These are phyloP conservation scores for Botrytis porri DNA, from an alignment of 2,329 filamentous ascomycete species.

Conservation along the genomic window DNA sequence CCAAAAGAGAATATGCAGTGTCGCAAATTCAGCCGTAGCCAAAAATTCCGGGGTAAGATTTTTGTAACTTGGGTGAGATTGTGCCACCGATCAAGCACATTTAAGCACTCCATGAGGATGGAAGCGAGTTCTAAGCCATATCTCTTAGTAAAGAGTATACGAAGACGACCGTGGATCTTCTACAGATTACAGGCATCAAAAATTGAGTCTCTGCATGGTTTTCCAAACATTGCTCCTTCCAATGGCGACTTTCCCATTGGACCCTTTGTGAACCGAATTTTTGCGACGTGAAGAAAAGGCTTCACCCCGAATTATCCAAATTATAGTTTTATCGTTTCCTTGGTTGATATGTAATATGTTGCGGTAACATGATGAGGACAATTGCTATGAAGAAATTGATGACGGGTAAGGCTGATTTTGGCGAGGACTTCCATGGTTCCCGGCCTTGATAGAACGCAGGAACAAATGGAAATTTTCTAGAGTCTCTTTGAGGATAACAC, in stretches of 20 bases:
- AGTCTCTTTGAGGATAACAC: conserved; percentile 5
- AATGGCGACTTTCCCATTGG: conserved; percentile 1
- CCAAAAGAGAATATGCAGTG: background rate
- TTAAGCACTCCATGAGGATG: background rate
- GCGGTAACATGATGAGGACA: background rate
- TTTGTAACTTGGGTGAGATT: background rate
- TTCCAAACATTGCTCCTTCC: conserved; percentile 3
- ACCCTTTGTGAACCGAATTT: background rate
- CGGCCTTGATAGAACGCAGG: conserved; percentile 14
- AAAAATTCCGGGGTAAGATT: background rate
- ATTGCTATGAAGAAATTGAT: background rate
- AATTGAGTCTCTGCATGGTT: conserved; percentile 18
- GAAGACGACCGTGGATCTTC: conserved; percentile 10
- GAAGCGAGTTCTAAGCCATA: conserved; percentile 9
- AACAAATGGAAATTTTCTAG: conserved; percentile 7
- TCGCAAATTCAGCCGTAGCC: conserved; percentile 11
- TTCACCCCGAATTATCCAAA: background rate
- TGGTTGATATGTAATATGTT: background rate
- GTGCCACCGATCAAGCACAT: conserved; percentile 1
- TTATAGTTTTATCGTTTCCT: background rate
- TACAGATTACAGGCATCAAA: conserved; percentile 14
- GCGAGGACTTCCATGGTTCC: conserved; percentile 7
- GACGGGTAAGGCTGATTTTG: conserved; percentile 19
- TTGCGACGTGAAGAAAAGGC: background rate
- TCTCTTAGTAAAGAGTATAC: conserved; percentile 5